Base-by-base conservation (phyloP, 2,329 filamentous ascomycete species). In the Cladophialophora immunda region DNA sequence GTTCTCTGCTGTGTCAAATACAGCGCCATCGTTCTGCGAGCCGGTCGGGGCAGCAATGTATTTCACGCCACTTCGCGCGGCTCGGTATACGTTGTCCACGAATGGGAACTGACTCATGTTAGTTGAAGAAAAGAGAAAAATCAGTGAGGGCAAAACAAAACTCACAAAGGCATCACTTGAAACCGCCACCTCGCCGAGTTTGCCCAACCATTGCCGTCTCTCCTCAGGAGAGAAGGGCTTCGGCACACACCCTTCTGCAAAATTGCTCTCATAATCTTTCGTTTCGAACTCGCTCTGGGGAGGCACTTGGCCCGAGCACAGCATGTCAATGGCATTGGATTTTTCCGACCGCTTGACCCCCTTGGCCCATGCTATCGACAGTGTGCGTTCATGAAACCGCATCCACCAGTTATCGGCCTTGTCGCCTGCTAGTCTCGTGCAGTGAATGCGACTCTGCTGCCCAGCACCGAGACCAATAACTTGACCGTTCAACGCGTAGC, bases 381-480 rank as follows among this genome's bases (percentile, higher is more conserved):
- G 86, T 13, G 95, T 92, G 61, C 92, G 90, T 73, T 92, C 90
- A 84, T 97, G 92, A 89, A 98, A 98, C 76, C 95, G 92, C 86
- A 99, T 91, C 95, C 94, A 99, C 94, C 94, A 98, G 86, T 97
- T 97, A 81, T 99, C 95, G 57, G 94, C 93, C 86, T 99, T 99
- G 85, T 98, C 94, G 68, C 95, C 95, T 11, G 95, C 95, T 59
- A 99, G 88, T 72, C 95, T 91, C 50, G 95, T 99, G 88, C 95
- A 99, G 86, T 99, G 95, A 74, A 99, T 99, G 73, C 95, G 91
- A 69, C 92, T 97, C 83, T 99, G 95, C 81, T 99, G 95, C 68
- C 95, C 95, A 63, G 95, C 95, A 72, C 95, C 95, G 64, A 99
- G 89, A 72, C 95, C 95, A 74, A 99, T 87, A 75, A 98, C 87